Evolutionary conservation across 441 rosid species (phyloP).

Genomic region (Hypseocharis bilobata): DNA sequence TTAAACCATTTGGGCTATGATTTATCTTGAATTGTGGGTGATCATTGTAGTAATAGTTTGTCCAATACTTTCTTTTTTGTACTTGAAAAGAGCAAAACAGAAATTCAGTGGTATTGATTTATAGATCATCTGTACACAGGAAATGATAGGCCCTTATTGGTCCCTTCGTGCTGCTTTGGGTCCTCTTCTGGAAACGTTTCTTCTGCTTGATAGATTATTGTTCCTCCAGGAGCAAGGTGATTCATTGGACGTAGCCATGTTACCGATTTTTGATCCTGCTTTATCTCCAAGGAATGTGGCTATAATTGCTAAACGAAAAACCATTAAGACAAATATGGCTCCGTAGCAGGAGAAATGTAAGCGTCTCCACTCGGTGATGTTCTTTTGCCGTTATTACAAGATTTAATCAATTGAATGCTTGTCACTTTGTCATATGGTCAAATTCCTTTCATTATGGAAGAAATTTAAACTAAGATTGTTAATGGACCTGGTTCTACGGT

Average conservation of each 20-base stretch:
- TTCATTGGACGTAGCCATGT: constrained; percentile 42
- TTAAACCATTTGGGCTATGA: background rate
- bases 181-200: constrained; percentile 63
- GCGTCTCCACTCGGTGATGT: background rate
- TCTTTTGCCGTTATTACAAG: background rate
- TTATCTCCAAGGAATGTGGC: constrained; percentile 75
- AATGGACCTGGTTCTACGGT: too few relatives aligned
- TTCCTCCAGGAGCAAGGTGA: constrained; percentile 72
- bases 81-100: background rate
- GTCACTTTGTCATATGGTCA: background rate
- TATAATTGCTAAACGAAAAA: constrained; percentile 50
- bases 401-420: background rate
- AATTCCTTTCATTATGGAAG: background rate
- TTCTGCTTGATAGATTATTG: constrained; percentile 77
- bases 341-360: constrained; percentile 10
- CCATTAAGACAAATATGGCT: constrained; percentile 15
- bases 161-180: constrained; percentile 84
- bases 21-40: background rate
- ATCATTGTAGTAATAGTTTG: background rate
- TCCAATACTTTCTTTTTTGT: background rate
- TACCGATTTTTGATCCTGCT: constrained; percentile 68
- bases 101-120: constrained; percentile 1
- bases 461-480: background rate
- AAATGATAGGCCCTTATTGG: constrained; percentile 70
- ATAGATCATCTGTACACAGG: constrained; percentile 35